phyloP scores from a whole-genome alignment of 2,329 filamentous ascomycete genomes.

The Cytospora mali region DNA sequence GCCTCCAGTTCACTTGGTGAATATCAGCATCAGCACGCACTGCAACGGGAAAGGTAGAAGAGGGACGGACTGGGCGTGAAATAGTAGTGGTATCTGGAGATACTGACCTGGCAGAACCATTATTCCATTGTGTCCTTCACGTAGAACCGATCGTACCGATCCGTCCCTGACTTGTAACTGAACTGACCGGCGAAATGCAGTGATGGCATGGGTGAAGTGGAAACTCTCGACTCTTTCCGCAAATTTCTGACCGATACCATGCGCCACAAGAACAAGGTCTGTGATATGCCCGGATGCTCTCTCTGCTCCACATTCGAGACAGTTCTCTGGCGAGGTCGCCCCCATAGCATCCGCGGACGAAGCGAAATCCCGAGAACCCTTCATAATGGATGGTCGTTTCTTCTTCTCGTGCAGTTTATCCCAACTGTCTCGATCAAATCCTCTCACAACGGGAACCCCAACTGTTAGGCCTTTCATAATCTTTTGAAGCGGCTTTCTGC shows the following conservation, averaged over 20 bases:
- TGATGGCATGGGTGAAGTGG: constrained; percentile 96
- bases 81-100: background rate
- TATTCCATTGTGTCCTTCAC: constrained; percentile 79
- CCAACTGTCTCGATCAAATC: constrained; percentile 81
- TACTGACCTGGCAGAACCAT: constrained; percentile 74
- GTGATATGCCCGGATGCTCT: constrained; percentile 71
- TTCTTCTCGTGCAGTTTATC: constrained; percentile 65
- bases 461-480: constrained; percentile 83
- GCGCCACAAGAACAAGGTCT: constrained; percentile 86
- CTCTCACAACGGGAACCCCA: constrained; percentile 84
- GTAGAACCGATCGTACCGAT: constrained; percentile 73
- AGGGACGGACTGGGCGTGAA: background rate
- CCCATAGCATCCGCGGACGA: constrained; percentile 21
- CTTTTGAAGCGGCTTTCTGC: constrained; percentile 77
- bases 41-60: background rate
- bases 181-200: constrained; percentile 81
- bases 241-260: constrained; percentile 95
- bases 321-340: constrained; percentile 26
- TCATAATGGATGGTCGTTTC: constrained; percentile 32
- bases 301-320: constrained; percentile 61
- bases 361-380: constrained; percentile 30
- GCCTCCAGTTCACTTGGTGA: constrained; percentile 77
- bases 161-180: constrained; percentile 80
- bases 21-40: background rate
- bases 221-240: constrained; percentile 94